Base-by-base conservation (phyloP, 768 basidiomycete genomes). In the Cystobasidium onofrii region DNA sequence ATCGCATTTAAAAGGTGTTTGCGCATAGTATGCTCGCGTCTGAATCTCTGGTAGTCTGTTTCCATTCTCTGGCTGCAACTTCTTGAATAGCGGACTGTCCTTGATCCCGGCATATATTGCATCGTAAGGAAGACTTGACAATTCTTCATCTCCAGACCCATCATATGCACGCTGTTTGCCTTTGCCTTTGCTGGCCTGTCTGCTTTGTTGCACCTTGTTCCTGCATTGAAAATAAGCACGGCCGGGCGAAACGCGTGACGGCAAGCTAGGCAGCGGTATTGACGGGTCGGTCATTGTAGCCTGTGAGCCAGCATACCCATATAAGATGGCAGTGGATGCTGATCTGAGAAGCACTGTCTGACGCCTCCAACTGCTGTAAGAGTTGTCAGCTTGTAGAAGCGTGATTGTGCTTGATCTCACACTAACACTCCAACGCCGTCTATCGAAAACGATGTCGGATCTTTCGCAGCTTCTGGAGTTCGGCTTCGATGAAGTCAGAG, bases 401-500 rank as follows among this genome's bases (percentile, higher is more conserved):
- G 15, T 46, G 43, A 12, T 81, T 1, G 10, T 50, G n/a, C 18
- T 50, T 50, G 88, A 87, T 23, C 90, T 86, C 18, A 90, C 85
- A 17, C 86, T 82, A 27, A 85, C 78, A 1, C 72, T n/a, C n/a
- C n/a, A n/a, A n/a, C n/a, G n/a, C n/a, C n/a, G n/a, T n/a, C n/a
- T n/a, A n/a, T n/a, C n/a, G n/a, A n/a, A n/a, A 88, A 87, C 72
- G 89, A 80, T 87, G 86, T 10, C 84, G 87, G 12, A 93, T 82
- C 64, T 83, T 81, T 50, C 85, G 77, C 43, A 93, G 82, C 1
- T 85, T 84, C 18, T 88, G 85, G 36, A 88, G 80, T 73, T 88
- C 85, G 78, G 90, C 61, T n/a, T 71, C 27, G 69, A 71, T 36
- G 69, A 71, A 54, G 23, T 31, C 10, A 27, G 39, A n/a, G 69